phyloP scores from a whole-genome alignment of 306 rosid genomes.

The Psophocarpus tetragonolobus region DNA sequence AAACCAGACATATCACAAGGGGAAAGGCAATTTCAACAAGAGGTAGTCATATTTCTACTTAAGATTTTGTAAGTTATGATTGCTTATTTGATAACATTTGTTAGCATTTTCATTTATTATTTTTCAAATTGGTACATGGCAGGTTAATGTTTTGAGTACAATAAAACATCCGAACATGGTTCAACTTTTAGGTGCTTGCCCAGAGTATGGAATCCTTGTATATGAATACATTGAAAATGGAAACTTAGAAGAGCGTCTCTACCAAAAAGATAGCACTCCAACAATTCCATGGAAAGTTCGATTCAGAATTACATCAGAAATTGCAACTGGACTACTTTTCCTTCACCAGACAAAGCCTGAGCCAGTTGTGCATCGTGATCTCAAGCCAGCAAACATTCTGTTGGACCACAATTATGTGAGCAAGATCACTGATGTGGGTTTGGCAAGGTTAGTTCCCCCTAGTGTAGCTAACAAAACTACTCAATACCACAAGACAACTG shows the following conservation, averaged over 20 bases:
- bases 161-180: constrained; percentile 83
- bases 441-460: constrained; percentile 79
- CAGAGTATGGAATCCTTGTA: constrained; percentile 76
- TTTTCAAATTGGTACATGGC: not conserved
- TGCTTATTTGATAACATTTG: not conserved
- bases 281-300: constrained; percentile 64
- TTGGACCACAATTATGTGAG: constrained; percentile 53
- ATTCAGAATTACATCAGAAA: constrained; percentile 76
- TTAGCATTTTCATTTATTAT: not conserved
- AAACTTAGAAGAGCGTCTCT: constrained; percentile 76
- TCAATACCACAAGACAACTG: constrained; percentile 60
- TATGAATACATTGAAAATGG: constrained; percentile 75
- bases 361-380: constrained; percentile 80
- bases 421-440: constrained; percentile 74
- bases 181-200: constrained; percentile 75
- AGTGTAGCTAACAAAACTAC: constrained; percentile 47
- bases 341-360: constrained; percentile 78
- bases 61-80: not conserved
- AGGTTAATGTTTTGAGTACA: constrained; percentile 71
- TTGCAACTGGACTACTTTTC: constrained; percentile 67
- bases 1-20: constrained; percentile 77
- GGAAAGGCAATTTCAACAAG: constrained; percentile 70
- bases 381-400: constrained; percentile 82
- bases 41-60: constrained; percentile 47
- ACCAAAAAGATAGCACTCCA: constrained; percentile 50